Evolutionary conservation across 2,329 filamentous ascomycete species (phyloP).

Genomic region (Aspergillus transmontanensis): DNA sequence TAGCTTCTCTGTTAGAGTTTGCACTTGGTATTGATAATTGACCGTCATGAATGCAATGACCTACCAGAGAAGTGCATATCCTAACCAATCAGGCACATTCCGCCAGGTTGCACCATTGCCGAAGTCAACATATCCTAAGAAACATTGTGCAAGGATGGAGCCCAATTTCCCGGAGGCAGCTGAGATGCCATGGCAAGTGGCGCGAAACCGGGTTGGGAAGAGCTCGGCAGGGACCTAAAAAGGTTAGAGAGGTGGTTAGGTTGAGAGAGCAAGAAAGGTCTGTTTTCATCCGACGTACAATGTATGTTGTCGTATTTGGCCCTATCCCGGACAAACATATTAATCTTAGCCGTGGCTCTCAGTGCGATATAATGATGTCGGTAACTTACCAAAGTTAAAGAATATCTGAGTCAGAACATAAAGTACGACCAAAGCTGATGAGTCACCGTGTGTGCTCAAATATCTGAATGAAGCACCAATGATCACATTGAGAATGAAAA

Average conservation of each 20-base stretch:
- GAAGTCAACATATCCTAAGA: background rate
- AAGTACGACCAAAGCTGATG: background rate
- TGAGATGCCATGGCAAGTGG: background rate
- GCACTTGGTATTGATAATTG: accelerated
- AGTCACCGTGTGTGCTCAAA: background rate
- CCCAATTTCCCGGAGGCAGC: background rate
- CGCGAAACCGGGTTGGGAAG: background rate
- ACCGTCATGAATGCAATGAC: accelerated
- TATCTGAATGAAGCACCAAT: background rate
- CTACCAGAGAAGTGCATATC: background rate
- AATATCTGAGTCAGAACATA: background rate
- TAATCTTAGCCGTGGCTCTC: too few relatives aligned
- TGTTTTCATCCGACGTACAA: background rate
- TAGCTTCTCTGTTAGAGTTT: background rate
- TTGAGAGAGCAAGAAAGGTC: accelerated
- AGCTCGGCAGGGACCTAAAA: background rate
- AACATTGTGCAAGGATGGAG: background rate
- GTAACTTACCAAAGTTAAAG: background rate
- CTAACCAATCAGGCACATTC: background rate
- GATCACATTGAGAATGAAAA: background rate
- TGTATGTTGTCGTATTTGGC: background rate
- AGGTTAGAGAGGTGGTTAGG: background rate
- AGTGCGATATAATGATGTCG: too few relatives aligned
- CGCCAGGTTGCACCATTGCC: background rate
- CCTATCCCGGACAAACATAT: too few relatives aligned